These are phyloP conservation scores for Colletotrichum karsti DNA, from an alignment of 2,329 filamentous ascomycete genomes.

Conservation along the genomic window DNA sequence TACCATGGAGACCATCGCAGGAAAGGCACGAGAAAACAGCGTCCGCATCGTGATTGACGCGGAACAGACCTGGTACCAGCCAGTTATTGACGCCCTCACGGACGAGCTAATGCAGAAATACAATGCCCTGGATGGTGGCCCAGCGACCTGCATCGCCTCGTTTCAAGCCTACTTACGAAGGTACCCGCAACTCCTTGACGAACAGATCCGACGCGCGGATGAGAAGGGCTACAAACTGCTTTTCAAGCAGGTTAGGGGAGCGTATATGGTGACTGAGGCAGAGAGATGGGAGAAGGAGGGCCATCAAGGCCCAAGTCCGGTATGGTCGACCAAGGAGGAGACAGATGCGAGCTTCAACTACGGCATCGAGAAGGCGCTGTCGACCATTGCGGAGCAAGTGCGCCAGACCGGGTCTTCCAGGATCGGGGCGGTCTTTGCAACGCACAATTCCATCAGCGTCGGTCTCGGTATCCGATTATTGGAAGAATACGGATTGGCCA, in stretches of 20 bases:
- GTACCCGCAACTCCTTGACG: constrained; percentile 29
- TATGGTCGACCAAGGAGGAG: not conserved
- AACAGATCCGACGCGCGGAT: constrained; percentile 31
- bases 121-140: not conserved
- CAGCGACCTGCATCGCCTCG: not conserved
- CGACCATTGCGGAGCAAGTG: not conserved
- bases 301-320: fast-evolving
- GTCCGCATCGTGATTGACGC: not conserved
- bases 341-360: constrained; percentile 6
- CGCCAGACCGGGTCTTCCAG: constrained; percentile 8
- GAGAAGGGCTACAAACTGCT: constrained; percentile 32
- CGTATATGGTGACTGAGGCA: constrained; percentile 8
- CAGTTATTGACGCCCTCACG: not conserved
- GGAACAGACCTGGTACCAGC: not conserved
- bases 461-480: not conserved
- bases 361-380: not conserved
- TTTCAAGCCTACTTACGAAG: not conserved
- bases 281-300: constrained; percentile 22
- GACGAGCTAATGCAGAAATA: not conserved
- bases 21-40: not conserved
- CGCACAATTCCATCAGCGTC: not conserved
- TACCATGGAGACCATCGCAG: not conserved
- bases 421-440: constrained; percentile 15
- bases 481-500: not conserved
- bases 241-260: constrained; percentile 10